These are phyloP conservation scores for Pyrenophora tritici-repentis DNA, from an alignment of 2,329 filamentous ascomycete species.

Conservation along the genomic window DNA sequence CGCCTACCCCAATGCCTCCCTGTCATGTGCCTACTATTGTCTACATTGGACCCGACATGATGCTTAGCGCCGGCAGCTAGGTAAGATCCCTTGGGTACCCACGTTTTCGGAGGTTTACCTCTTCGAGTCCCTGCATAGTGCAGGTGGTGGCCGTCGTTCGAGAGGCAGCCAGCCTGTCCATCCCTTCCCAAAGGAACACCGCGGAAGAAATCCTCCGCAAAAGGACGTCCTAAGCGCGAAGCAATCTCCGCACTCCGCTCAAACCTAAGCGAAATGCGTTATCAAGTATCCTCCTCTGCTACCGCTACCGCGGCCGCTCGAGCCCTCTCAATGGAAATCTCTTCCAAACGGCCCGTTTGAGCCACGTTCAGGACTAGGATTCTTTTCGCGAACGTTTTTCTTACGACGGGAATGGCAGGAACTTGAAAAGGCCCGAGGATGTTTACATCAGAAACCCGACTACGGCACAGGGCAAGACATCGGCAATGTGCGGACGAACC, in stretches of 20 bases:
- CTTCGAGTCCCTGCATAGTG: background rate
- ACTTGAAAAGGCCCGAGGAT: background rate
- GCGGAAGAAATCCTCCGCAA: too few species aligned
- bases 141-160: too few species aligned
- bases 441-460: background rate
- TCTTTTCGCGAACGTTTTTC: background rate
- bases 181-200: too few species aligned
- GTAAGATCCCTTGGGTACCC: background rate
- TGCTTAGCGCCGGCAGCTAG: conserved; percentile 1
- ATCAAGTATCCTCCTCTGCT: background rate
- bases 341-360: conserved; percentile 3
- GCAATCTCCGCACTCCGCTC: too few species aligned
- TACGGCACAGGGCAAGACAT: background rate
- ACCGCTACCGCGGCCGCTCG: background rate
- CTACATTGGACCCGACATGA: background rate
- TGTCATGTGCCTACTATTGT: background rate
- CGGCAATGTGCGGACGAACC: background rate
- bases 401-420: too few species aligned
- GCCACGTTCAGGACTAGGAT: background rate
- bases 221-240: too few species aligned
- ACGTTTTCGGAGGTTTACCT: background rate
- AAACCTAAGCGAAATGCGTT: background rate
- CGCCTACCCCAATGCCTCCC: background rate
- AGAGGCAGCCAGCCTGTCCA: too few species aligned
- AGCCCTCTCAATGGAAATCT: background rate